phyloP scores from a whole-genome alignment of 2,329 filamentous ascomycete genomes.

The Claviceps fusiformis region DNA sequence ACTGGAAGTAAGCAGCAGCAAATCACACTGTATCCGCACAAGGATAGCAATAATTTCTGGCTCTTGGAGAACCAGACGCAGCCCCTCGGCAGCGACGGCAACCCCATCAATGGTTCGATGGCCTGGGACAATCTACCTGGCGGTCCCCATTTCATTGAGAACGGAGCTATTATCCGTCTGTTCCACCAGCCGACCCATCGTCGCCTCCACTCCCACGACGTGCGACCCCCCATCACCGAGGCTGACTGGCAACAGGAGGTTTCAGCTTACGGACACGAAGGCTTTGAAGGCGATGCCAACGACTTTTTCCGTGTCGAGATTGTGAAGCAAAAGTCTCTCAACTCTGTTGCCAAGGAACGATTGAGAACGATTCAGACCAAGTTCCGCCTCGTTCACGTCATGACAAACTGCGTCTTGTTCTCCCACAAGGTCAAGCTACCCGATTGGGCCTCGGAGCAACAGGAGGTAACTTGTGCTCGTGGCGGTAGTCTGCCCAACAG shows the following conservation, averaged over 20 bases:
- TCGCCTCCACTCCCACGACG: constrained; percentile 90
- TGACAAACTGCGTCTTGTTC: constrained; percentile 93
- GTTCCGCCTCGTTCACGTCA: constrained; percentile 87
- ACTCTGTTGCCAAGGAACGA: constrained; percentile 65
- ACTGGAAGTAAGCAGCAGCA: constrained; percentile 97
- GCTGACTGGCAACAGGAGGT: constrained; percentile 93
- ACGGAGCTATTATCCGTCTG: constrained; percentile 69
- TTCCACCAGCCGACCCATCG: constrained; percentile 77
- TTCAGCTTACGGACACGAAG: constrained; percentile 93
- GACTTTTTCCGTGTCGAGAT: constrained; percentile 94
- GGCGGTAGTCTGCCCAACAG: constrained; percentile 90
- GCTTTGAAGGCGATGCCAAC: constrained; percentile 93
- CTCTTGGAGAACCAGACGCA: constrained; percentile 93
- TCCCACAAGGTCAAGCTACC: constrained; percentile 98
- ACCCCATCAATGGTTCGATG: constrained; percentile 62
- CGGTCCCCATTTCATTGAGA: constrained; percentile 49
- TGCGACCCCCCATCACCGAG: constrained; percentile 74
- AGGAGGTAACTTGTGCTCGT: constrained; percentile 95
- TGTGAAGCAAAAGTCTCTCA: constrained; percentile 74
- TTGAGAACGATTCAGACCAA: constrained; percentile 92
- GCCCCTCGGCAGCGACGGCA: constrained; percentile 61
- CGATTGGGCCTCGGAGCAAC: constrained; percentile 94
- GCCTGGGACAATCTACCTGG: constrained; percentile 71
- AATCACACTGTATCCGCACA: constrained; percentile 95
- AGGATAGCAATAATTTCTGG: constrained; percentile 97